These are phyloP conservation scores for Colletotrichum agaves DNA, from an alignment of 2,329 filamentous ascomycete genomes.

Conservation along the genomic window DNA sequence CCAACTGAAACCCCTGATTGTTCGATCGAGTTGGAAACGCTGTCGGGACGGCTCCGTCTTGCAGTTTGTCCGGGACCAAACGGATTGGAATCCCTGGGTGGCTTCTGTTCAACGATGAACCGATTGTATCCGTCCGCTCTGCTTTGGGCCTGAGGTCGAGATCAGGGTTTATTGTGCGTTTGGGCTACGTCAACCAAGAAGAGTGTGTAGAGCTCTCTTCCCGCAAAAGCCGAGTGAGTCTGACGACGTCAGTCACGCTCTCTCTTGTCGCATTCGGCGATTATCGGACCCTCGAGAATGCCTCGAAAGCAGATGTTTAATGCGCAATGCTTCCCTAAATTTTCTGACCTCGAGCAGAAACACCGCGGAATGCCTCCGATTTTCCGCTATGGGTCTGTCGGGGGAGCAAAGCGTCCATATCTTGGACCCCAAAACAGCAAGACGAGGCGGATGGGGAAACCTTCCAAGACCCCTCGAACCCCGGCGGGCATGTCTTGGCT, in stretches of 20 bases:
- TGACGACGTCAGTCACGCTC: not conserved
- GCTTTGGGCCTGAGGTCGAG: too few relatives aligned
- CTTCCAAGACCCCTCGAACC: conserved; percentile 8
- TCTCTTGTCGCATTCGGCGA: not conserved
- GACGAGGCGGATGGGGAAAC: conserved; percentile 3
- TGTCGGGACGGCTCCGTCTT: too few relatives aligned
- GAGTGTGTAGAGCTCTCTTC: not conserved
- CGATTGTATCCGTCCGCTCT: too few relatives aligned
- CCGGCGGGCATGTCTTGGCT: not conserved
- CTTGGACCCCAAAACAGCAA: not conserved
- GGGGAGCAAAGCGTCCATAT: not conserved
- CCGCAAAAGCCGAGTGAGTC: not conserved
- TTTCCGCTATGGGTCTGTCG: conserved; percentile 29
- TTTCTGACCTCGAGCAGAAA: not conserved
- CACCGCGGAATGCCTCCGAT: conserved; percentile 20
- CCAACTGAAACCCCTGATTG: not conserved
- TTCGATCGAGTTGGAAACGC: not conserved
- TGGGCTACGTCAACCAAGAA: too few relatives aligned
- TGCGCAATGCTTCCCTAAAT: conserved; percentile 14
- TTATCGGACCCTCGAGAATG: not conserved
- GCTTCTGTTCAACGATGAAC: too few relatives aligned
- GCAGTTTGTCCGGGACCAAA: too few relatives aligned
- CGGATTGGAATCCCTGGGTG: too few relatives aligned
- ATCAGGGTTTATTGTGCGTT: too few relatives aligned
- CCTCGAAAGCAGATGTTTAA: not conserved